These are phyloP conservation scores for Blastocystis sp. DNA, from an alignment of 352 stramenopile species.

Conservation along the genomic window DNA sequence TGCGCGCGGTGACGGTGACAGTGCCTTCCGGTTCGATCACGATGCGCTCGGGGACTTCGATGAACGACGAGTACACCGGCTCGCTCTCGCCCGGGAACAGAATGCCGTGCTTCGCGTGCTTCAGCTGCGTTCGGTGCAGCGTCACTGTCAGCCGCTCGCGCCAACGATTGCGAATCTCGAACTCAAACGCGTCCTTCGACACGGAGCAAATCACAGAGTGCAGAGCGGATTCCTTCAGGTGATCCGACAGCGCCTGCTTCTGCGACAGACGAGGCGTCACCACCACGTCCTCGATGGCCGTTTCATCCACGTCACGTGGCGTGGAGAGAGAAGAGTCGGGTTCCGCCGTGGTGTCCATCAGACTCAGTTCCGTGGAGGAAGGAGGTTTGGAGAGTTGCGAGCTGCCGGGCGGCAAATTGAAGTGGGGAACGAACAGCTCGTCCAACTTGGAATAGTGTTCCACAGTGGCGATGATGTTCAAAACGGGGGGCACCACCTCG, in stretches of 20 bases:
- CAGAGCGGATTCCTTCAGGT: not conserved
- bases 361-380: not conserved
- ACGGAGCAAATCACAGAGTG: slow-evolving; percentile 19
- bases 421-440: slow-evolving; percentile 10
- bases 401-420: not conserved
- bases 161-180: slow-evolving; percentile 49
- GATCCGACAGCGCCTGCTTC: not conserved
- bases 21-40: slow-evolving; percentile 20
- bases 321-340: not conserved
- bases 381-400: not conserved
- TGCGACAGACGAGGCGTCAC: not conserved
- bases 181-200: not conserved
- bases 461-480: slow-evolving; percentile 36
- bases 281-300: not conserved
- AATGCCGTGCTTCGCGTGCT: slow-evolving; percentile 17
- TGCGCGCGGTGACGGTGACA: not conserved
- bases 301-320: not conserved
- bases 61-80: not conserved
- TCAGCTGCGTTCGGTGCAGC: not conserved
- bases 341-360: not conserved
- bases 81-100: not conserved
- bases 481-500: slow-evolving; percentile 13
- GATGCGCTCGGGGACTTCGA: slow-evolving; percentile 46
- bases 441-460: slow-evolving; percentile 64
- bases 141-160: slow-evolving; percentile 24